Percentiles rank a stretch among this genome's conserved stretches.
Evolutionary conservation across 352 stramenopile genomes (phyloP).

Genomic region (Halophytophthora batemanensis): DNA sequence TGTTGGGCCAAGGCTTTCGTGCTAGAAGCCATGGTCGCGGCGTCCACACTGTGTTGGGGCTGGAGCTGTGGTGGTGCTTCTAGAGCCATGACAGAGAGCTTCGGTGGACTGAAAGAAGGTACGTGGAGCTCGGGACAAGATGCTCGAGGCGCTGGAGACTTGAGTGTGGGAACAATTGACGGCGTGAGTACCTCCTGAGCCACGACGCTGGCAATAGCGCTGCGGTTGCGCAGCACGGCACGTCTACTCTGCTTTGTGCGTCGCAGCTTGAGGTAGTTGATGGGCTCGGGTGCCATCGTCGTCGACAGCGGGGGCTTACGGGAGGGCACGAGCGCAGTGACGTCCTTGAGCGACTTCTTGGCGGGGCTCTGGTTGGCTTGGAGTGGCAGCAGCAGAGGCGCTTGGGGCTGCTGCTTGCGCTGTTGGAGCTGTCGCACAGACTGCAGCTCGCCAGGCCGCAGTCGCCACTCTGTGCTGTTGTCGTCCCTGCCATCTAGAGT

Average conservation of each 20-base stretch:
- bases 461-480: slow-evolving; percentile 9
- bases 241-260: slow-evolving; percentile 54
- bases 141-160: background rate
- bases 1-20: slow-evolving; percentile 27
- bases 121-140: slow-evolving; percentile 15
- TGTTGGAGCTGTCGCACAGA: slow-evolving; percentile 23
- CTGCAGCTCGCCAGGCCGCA: slow-evolving; percentile 25
- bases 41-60: slow-evolving; percentile 20
- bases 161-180: slow-evolving; percentile 11
- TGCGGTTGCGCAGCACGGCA: slow-evolving; percentile 46
- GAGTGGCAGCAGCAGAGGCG: background rate
- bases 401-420: slow-evolving; percentile 8
- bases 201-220: slow-evolving; percentile 29
- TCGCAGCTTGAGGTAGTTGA: slow-evolving; percentile 66
- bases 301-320: slow-evolving; percentile 7
- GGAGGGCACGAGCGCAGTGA: background rate
- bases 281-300: slow-evolving; percentile 31
- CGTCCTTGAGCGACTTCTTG: slow-evolving; percentile 7
- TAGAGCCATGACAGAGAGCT: slow-evolving; percentile 4
- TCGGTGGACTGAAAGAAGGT: slow-evolving; percentile 13
- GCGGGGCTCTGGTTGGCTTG: slow-evolving; percentile 12
- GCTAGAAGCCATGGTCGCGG: slow-evolving; percentile 10
- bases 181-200: slow-evolving; percentile 50
- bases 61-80: slow-evolving; percentile 6
- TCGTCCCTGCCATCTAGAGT: slow-evolving; percentile 4